Percentiles rank a stretch among this genome's conserved stretches.
These are phyloP conservation scores for Candida sithepensis DNA, from an alignment of 805 yeast species.

Conservation along the genomic window DNA sequence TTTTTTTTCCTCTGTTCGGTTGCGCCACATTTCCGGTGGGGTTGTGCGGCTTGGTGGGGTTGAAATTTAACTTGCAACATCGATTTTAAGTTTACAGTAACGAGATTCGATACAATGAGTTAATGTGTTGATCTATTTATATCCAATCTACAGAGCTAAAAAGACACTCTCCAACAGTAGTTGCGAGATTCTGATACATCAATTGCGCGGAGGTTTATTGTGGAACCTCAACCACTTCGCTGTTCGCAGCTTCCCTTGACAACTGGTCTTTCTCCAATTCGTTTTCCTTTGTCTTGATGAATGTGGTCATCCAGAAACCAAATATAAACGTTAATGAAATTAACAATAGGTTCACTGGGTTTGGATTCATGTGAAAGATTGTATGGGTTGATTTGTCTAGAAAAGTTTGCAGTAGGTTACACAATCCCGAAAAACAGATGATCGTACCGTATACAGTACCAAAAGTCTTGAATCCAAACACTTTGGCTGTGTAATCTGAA, in stretches of 20 bases:
- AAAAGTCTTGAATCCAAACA: slow-evolving; percentile 88
- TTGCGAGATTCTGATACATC: too few species aligned
- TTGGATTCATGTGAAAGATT: slow-evolving; percentile 68
- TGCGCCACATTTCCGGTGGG: background rate
- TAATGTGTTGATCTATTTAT: too few species aligned
- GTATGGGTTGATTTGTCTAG: slow-evolving; percentile 72
- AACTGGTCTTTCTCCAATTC: slow-evolving; percentile 46
- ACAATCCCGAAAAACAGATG: slow-evolving; percentile 77
- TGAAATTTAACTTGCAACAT: background rate
- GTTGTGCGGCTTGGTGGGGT: background rate
- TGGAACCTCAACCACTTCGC: slow-evolving; percentile 46
- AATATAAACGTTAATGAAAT: slow-evolving; percentile 50
- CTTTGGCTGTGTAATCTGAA: slow-evolving; percentile 87
- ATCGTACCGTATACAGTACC: slow-evolving; percentile 89
- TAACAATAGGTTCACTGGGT: slow-evolving; percentile 64
- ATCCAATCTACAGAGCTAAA: too few species aligned
- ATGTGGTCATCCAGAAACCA: slow-evolving; percentile 43
- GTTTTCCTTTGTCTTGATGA: slow-evolving; percentile 39
- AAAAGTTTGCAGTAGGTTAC: slow-evolving; percentile 66
- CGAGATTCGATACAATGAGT: too few species aligned
- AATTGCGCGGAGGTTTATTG: slow-evolving; percentile 3
- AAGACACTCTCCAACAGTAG: too few species aligned
- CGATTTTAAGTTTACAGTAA: background rate
- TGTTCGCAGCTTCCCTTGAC: slow-evolving; percentile 62
- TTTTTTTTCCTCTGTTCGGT: background rate